Base-by-base conservation (phyloP, 495 filamentous ascomycete species). In the Chaetomium cochliodes region DNA sequence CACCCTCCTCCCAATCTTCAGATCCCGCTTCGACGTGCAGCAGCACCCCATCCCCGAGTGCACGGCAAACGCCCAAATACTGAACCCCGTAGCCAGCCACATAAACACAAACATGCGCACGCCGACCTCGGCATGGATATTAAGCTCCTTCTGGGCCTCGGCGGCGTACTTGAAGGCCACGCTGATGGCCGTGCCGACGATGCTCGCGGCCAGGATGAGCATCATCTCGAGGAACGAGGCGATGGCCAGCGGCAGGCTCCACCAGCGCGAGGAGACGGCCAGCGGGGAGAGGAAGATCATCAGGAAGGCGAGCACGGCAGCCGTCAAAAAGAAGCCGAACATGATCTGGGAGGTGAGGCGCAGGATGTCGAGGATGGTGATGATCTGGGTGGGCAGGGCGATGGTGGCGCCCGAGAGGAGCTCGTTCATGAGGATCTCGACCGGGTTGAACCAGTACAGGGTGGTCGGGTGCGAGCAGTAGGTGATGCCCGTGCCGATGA, bases 361-460 rank as follows among this genome's bases (percentile, higher is more conserved):
- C 69, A 94, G 86, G 58, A 97, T 84, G 44, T 83, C 77, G 23
- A 97, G 84, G 60, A 91, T 89, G 62, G 85, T 79, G 70, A 83
- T 81, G 65, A 96, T 82, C 50, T 90, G 77, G 16, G 82, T 80
- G 2, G 93, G 92, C 3, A 97, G 83, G 5, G 88, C 90, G 75
- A 97, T 91, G 33, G 88, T 89, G 6, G 93, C 92, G 26, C 93
- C 92, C 5, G 90, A 74, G 6, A 97, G 77, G 23, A 97, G 82
- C 74, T 96, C 89, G 64, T 78, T 83, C 55, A 90, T 74, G 22
- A 97, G 76, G 63, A 97, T 91, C 54, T 87, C 77, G 41, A 97
- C 88, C 0, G 92, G 93, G 76, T 97, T 89, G 78, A 97, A 97
- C 85, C 90, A 93, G 73, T 94, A 97, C 25, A 93, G 77, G 20